Evolutionary conservation across 768 basidiomycete species (phyloP).

Genomic region (Rhodotorula babjevae): DNA sequence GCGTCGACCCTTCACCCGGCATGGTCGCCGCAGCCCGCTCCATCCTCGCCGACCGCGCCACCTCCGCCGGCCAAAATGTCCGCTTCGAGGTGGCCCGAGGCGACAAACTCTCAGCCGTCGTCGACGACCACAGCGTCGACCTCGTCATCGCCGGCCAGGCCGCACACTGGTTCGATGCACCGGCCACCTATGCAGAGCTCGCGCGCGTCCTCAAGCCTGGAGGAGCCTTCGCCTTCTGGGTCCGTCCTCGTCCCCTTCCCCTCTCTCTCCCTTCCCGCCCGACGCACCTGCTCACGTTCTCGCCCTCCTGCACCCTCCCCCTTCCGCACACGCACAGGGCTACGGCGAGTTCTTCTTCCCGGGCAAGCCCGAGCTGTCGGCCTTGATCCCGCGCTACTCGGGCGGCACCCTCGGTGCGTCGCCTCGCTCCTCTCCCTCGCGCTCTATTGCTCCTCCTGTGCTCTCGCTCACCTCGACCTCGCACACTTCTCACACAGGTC

Average conservation of each 20-base stretch:
- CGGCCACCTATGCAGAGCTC: conserved; percentile 65
- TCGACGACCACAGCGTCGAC: conserved; percentile 60
- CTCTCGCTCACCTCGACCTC: conserved; percentile 43
- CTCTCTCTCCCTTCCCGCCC: background rate
- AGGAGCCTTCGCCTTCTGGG: conserved; percentile 72
- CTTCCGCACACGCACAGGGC: conserved; percentile 37
- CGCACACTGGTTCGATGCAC: conserved; percentile 76
- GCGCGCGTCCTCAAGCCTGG: conserved; percentile 58
- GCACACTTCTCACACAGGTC: conserved; percentile 52
- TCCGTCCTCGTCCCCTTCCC: conserved; percentile 44
- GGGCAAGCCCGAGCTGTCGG: conserved; percentile 57
- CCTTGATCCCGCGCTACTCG: conserved; percentile 60
- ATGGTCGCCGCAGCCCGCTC: conserved; percentile 59
- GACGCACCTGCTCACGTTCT: too few species aligned
- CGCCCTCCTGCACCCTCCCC: too few species aligned
- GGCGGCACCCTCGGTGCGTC: conserved; percentile 51
- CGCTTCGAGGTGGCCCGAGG: conserved; percentile 48
- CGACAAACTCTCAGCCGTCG: conserved; percentile 53
- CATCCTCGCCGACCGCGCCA: conserved; percentile 18
- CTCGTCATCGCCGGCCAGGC: conserved; percentile 66
- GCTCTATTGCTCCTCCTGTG: background rate
- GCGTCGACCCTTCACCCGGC: conserved; percentile 66
- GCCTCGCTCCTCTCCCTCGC: background rate
- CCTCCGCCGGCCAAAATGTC: conserved; percentile 44
- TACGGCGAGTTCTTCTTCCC: conserved; percentile 71